Base-by-base conservation (phyloP, 176 grass and related monocot species). In the Pontederia paniculata region DNA sequence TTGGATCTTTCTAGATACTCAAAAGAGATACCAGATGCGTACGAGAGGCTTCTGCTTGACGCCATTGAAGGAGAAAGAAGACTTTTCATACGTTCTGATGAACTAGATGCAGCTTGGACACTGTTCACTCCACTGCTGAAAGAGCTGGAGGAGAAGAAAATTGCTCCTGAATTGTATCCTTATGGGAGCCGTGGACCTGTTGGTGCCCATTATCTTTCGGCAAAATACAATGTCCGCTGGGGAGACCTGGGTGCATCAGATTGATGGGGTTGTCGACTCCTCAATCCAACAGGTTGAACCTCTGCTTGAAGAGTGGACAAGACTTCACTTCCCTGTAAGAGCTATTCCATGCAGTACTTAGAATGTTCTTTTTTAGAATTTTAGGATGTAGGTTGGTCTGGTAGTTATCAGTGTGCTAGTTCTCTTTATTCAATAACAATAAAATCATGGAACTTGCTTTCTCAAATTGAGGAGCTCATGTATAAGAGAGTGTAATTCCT, bases 1-100 rank as follows among this genome's bases (percentile, higher is more conserved):
- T 41, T 18, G 54, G 19, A 67, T 70, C 56, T 63, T 79, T 12
- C 9, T 15, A 89, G 90, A 64, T 89, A 89, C 70, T 80, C 90
- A 0, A 89, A 96, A 54, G 90, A 96, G 82, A 89, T 96, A 66
- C 85, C 85, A 0, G 85, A 89, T 89, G 90, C 85, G 9, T 89
- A 96, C 0, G 90, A 95, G 79, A 78, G 90, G 41, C 78, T 89
- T 16, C 62, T 95, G 58, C 85, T 89, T 28, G 85, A 96, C 16
- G 90, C 90, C 21, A 84, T 96, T 3, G 90, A 89, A 78, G 90
- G 82, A 14, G 90, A 96, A 76, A 71, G 85, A 41, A 81, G 90
- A 15, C 79, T 96, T 54, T 96, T 96, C 70, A 89, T 96, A 73
- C 81, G 90, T 5, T 96, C 90, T 8, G 90, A 89, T 23, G 90